Evolutionary conservation across 2,329 filamentous ascomycete genomes (phyloP), one percentile per base, ranked within the genome.

Genomic region (Periconia digitata): DNA sequence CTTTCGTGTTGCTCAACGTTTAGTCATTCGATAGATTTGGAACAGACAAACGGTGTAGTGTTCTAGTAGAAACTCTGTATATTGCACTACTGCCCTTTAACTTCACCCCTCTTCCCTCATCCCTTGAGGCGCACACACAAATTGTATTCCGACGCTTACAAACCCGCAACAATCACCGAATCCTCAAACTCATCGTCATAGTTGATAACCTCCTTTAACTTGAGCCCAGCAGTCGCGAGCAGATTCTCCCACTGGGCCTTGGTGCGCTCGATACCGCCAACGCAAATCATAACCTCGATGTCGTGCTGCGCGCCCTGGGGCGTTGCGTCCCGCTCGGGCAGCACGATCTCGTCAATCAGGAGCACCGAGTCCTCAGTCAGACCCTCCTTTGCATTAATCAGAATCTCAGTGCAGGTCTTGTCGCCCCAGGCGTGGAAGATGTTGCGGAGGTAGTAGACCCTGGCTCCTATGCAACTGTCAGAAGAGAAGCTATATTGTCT

Each of bases 361-460:
- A 41, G 15, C 15, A 41, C 21, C 21, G 39, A 41, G 10, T 41
- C 15, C 16, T 41, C 20, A 15, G 39, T 41, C n/a, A 53, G 41
- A 6, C 47, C 51, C 29, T 47, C 47, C 32, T 51, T 48, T 18
- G 46, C 32, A 35, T 39, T 41, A 22, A 34, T 24, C 17, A 53
- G 46, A 39, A 73, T 71, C n/a, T 50, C 54, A 12, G 59, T 51
- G 24, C 61, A 62, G 21, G 71, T 62, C 18, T 54, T 51, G 47
- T 71, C 65, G 7, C 59, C 51, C 68, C 66, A 72, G 46, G 73
- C 69, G 47, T 73, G 71, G 22, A 72, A 53, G n/a, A 72, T 57
- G 40, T 60, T 60, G 18, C 69, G 63, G 35, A 73, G 58, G 10
- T 73, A 49, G 47, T 70, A 74, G 20, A 57, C 55, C 34, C 53